These are phyloP conservation scores for Fraxinus albicans DNA, from an alignment of 305 asterid genomes.

Conservation along the genomic window DNA sequence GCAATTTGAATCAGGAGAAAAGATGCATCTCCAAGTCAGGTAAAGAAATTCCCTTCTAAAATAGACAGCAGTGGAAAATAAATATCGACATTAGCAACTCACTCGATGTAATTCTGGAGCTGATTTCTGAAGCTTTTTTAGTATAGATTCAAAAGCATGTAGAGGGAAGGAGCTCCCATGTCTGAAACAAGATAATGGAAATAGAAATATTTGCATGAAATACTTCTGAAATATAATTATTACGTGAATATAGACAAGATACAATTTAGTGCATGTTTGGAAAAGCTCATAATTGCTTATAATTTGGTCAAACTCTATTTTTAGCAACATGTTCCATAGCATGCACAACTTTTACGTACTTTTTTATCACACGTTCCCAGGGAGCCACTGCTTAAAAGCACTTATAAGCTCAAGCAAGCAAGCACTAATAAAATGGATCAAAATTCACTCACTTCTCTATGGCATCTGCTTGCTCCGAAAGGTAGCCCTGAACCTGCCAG, in stretches of 20 bases:
- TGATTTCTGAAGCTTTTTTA: slow-evolving; percentile 75
- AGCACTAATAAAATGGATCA: background rate
- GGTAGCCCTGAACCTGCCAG: slow-evolving; percentile 95
- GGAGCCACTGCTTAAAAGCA: background rate
- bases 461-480: slow-evolving; percentile 70
- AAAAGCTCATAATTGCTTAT: background rate
- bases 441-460: slow-evolving; percentile 65
- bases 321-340: background rate
- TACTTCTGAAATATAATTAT: slow-evolving; percentile 10
- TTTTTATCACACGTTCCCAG: background rate
- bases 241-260: background rate
- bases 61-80: slow-evolving; percentile 13
- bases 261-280: background rate
- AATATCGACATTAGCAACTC: slow-evolving; percentile 29
- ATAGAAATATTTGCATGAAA: slow-evolving; percentile 4
- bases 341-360: background rate
- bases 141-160: slow-evolving; percentile 65
- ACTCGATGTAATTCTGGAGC: slow-evolving; percentile 94
- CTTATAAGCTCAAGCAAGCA: background rate
- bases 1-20: slow-evolving; percentile 34
- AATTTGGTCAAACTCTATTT: background rate
- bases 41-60: slow-evolving; percentile 14
- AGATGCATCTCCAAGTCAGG: slow-evolving; percentile 14
- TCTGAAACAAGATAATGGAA: slow-evolving; percentile 36
- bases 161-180: slow-evolving; percentile 72